Evolutionary conservation across 176 grass and related monocot species (phyloP), one percentile per base, ranked within the genome.

Genomic region (Juncus effusus): DNA sequence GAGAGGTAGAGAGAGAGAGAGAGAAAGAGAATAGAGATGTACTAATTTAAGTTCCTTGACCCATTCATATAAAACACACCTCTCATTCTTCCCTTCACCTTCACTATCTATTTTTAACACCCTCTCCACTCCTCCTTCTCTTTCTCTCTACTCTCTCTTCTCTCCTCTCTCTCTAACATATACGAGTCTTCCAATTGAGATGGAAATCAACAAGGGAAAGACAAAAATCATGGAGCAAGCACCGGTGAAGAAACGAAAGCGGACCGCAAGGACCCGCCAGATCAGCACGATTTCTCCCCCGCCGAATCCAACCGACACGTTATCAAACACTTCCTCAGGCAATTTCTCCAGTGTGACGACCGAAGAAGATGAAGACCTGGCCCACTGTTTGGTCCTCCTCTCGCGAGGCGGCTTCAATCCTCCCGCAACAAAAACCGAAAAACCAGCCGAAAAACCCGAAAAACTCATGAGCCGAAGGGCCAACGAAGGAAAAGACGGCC

Each of bases 331-430:
- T 9, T 75, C 75, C 0, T 77, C 83, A 0, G 70, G 77, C 1
- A 79, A 73, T 8, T 79, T 75, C 42, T 84, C 81, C 38, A 76
- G 76, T 38, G 79, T 77, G 73, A 76, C 84, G 28, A 90, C 84
- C 51, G 86, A 84, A 40, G 87, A 96, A 76, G 83, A 90, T 76
- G 72, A 90, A 38, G 86, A 96, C 68, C 75, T 87, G 59, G 87
- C 91, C 10, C 61, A 90, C 44, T 84, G 83, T 77, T 86, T 96
- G 42, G 84, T 96, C 74, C 86, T 96, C 51, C 91, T 95, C n/a
- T 81, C 90, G 0, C 83, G 74, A 61, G 78, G 80, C 39, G 69
- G 19, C 49, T 12, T 3, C 45, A 10, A 6, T 45, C 13, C 42
- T 16, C 11, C 9, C 41, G 35, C 36, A 28, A 10, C 39, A 6